A percentile compares a stretch with the other conserved stretches of the same genome.
These are phyloP conservation scores for Oxytropis ochrocephala DNA, from an alignment of 306 rosid species.

Conservation along the genomic window DNA sequence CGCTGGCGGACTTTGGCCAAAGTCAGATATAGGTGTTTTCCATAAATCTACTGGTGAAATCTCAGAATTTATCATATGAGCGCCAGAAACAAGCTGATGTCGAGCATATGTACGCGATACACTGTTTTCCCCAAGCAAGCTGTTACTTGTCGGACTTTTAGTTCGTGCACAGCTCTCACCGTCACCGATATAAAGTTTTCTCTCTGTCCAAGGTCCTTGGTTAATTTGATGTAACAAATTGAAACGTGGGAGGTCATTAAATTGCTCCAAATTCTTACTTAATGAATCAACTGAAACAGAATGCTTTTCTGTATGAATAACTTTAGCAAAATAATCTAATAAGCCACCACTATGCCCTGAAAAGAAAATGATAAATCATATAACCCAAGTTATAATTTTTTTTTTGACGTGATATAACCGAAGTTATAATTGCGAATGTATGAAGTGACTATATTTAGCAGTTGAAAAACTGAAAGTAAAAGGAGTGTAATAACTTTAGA, in stretches of 20 bases:
- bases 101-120: constrained; percentile 20
- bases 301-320: background rate
- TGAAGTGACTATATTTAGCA: background rate
- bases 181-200: constrained; percentile 4
- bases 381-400: background rate
- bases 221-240: constrained; percentile 12
- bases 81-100: constrained; percentile 14
- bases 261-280: constrained; percentile 24
- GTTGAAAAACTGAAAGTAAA: background rate
- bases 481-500: constrained; percentile 2
- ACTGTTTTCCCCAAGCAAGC: constrained; percentile 25
- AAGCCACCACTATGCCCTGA: constrained; percentile 26
- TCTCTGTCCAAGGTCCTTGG: constrained; percentile 20
- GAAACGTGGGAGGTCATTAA: constrained; percentile 15
- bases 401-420: too few relatives aligned
- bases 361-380: background rate
- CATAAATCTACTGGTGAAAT: constrained; percentile 22
- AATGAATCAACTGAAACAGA: constrained; percentile 4
- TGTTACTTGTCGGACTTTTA: constrained; percentile 9
- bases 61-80: constrained; percentile 21
- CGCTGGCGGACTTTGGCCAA: constrained; percentile 4
- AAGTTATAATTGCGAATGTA: background rate
- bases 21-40: constrained; percentile 16
- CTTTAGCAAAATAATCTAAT: constrained; percentile 20
- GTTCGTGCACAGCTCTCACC: constrained; percentile 15